Evolutionary conservation across 176 grass and related monocot genomes (phyloP).

Genomic region (sorghum (Sorghum bicolor)): DNA sequence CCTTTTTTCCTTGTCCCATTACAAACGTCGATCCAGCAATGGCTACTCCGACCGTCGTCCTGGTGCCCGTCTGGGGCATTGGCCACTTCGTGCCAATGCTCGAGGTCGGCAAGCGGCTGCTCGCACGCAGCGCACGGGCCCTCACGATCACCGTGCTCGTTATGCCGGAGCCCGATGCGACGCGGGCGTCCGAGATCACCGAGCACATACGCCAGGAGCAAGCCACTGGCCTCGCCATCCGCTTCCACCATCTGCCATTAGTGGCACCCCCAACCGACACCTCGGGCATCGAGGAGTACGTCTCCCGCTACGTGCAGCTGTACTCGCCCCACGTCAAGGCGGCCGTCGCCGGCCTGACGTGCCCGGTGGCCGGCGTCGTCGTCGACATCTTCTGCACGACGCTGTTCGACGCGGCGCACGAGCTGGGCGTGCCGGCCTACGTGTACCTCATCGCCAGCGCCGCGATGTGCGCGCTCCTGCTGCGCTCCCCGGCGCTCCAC

Average conservation of each 20-base stretch:
- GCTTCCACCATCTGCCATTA: neutral
- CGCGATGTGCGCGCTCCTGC: constrained; percentile 19
- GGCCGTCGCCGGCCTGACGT: constrained; percentile 7
- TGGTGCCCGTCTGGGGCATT: neutral
- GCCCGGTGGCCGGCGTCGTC: constrained; percentile 27
- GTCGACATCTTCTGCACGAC: constrained; percentile 40
- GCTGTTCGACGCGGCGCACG: constrained; percentile 28
- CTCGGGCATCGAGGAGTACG: constrained; percentile 38
- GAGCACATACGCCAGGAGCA: neutral
- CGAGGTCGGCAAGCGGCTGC: constrained; percentile 13
- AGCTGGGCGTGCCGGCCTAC: constrained; percentile 36
- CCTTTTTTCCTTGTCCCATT: no score
- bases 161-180: neutral
- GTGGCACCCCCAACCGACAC: neutral
- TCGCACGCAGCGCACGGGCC: neutral
- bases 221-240: neutral
- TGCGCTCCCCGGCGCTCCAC: constrained; percentile 30
- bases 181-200: neutral
- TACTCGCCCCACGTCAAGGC: constrained; percentile 28
- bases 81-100: constrained; percentile 22
- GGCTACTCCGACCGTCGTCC: neutral
- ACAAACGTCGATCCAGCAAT: neutral
- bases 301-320: constrained; percentile 28
- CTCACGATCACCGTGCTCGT: constrained; percentile 7
- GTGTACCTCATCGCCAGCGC: constrained; percentile 26